phyloP scores from a whole-genome alignment of 2,329 filamentous ascomycete species.

The Neofusicoccum ribis region DNA sequence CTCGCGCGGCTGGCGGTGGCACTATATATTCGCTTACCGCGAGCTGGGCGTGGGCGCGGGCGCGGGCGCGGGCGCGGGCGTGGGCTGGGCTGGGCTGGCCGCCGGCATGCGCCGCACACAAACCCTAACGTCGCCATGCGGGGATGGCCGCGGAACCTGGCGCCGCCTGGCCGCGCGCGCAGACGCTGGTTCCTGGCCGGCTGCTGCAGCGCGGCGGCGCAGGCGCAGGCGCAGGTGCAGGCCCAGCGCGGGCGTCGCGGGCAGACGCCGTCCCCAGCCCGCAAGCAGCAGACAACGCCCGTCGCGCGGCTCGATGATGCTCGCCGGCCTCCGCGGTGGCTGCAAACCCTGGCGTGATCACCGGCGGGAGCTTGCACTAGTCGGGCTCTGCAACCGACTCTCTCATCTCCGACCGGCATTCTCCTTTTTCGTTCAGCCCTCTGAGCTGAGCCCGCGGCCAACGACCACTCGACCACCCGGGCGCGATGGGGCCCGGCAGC shows the following conservation, averaged over 20 bases:
- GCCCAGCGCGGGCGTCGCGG: too few species aligned
- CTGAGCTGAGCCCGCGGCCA: background rate
- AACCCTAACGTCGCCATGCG: background rate
- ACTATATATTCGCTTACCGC: too few species aligned
- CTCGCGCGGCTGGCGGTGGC: too few species aligned
- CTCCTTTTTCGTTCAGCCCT: background rate
- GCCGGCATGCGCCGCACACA: background rate
- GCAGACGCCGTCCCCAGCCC: too few species aligned
- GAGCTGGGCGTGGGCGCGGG: too few species aligned
- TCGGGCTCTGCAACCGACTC: background rate
- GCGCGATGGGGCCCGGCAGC: background rate
- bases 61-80: background rate
- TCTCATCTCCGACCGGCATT: conserved; percentile 11
- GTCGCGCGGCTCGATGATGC: too few species aligned
- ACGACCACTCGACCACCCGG: background rate
- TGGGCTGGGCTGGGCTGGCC: background rate
- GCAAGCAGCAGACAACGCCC: too few species aligned
- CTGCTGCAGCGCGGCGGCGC: background rate
- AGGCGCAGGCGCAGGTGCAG: too few species aligned
- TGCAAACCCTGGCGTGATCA: conserved; percentile 6
- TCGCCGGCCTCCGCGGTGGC: too few species aligned
- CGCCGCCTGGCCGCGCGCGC: background rate
- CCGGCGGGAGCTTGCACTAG: background rate
- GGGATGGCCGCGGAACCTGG: background rate
- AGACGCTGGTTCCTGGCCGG: background rate